phyloP scores from a whole-genome alignment of 108 stramenopile species.

The Discostella pseudostelligera region DNA sequence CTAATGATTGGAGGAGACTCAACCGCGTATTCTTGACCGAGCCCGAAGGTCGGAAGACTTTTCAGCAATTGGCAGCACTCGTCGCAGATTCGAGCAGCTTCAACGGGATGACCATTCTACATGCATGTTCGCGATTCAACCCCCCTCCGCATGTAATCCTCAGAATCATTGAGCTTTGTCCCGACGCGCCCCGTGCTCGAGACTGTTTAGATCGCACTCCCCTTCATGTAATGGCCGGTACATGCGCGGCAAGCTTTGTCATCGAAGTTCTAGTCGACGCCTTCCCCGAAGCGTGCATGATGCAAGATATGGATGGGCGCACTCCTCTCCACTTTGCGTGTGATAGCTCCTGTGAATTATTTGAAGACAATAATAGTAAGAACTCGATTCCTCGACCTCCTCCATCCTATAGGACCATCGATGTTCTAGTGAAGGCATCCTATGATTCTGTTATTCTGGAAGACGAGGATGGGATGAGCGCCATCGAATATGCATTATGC shows the following conservation, averaged over 20 bases:
- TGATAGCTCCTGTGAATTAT: slow-evolving; percentile 19
- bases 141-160: slow-evolving; percentile 35
- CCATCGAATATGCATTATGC: slow-evolving; percentile 10
- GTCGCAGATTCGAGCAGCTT: neutral
- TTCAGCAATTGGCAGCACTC: neutral
- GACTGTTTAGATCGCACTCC: slow-evolving; percentile 69
- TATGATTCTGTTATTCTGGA: slow-evolving; percentile 1
- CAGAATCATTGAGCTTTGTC: slow-evolving; percentile 54
- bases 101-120: slow-evolving; percentile 21
- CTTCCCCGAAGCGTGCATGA: slow-evolving; percentile 55
- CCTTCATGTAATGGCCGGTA: slow-evolving; percentile 68
- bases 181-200: slow-evolving; percentile 49
- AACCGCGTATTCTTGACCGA: slow-evolving; percentile 6
- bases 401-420: neutral
- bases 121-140: slow-evolving; percentile 8
- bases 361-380: slow-evolving; percentile 5
- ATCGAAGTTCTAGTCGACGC: slow-evolving; percentile 51
- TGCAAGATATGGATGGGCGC: slow-evolving; percentile 55
- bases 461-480: slow-evolving; percentile 14
- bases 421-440: neutral
- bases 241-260: slow-evolving; percentile 55
- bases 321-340: slow-evolving; percentile 73
- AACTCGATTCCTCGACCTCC: neutral
- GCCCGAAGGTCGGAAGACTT: neutral
- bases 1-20: slow-evolving; percentile 6